A percentile compares a stretch with the other conserved stretches of the same genome.
Conservation (phyloP, 768 basidiomycete species). For the Heimioporus sp. region DNA sequence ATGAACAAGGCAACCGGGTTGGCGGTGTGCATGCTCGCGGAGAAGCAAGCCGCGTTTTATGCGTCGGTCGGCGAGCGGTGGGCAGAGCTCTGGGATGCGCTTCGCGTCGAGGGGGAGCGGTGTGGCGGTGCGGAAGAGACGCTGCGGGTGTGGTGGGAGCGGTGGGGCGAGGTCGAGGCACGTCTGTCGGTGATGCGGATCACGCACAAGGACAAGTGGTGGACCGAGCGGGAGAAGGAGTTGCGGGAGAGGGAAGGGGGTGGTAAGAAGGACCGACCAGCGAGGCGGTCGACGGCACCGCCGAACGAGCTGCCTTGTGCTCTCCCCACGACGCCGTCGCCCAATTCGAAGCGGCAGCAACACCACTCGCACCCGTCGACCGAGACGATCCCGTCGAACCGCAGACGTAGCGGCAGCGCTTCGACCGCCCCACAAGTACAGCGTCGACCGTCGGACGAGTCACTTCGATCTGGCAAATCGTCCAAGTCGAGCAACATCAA, state of each 20-base stretch:
- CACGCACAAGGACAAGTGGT: slow-evolving; percentile 36
- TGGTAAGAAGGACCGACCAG: slow-evolving; percentile 17
- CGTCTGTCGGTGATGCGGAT: slow-evolving; percentile 39
- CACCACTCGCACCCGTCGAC: slow-evolving; percentile 32
- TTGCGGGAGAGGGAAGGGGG: slow-evolving; percentile 17
- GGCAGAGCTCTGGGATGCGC: slow-evolving; percentile 83
- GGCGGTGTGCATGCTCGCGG: slow-evolving; percentile 50
- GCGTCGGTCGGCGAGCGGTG: slow-evolving; percentile 59
- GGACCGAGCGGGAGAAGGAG: slow-evolving; percentile 28
- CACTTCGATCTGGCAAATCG: slow-evolving; percentile 41
- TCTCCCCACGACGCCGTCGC: slow-evolving; percentile 10
- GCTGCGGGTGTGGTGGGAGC: slow-evolving; percentile 61
- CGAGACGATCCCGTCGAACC: slow-evolving; percentile 17
- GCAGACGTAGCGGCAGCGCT: slow-evolving; percentile 29
- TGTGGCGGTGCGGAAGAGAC: slow-evolving; percentile 71
- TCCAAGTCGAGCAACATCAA: slow-evolving; percentile 28
- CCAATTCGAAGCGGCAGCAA: slow-evolving; percentile 19
- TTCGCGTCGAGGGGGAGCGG: slow-evolving; percentile 68
- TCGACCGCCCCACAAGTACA: slow-evolving; percentile 16
- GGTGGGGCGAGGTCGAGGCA: slow-evolving; percentile 67
- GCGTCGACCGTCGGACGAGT: slow-evolving; percentile 39
- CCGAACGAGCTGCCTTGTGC: slow-evolving; percentile 5
- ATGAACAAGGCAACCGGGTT: slow-evolving; percentile 59
- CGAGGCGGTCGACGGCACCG: slow-evolving; percentile 15
- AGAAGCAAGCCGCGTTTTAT: slow-evolving; percentile 62